Conservation (phyloP, 257 asterid genomes). For the Solanum acaule region DNA sequence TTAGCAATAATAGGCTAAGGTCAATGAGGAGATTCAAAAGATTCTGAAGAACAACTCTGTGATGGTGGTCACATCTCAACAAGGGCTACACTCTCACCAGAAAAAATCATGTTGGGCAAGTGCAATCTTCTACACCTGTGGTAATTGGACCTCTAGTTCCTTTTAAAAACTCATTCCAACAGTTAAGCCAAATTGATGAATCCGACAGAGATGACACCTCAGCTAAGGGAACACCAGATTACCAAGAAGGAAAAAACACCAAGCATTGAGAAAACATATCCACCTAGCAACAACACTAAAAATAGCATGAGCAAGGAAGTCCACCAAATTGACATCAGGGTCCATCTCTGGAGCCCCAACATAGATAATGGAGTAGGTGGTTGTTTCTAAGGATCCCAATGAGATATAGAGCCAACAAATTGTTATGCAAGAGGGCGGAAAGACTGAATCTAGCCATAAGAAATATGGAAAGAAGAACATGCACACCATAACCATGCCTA, state of each 20-base stretch:
- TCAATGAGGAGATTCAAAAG: background rate
- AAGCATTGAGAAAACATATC: background rate
- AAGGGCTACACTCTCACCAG: background rate
- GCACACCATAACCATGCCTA: background rate
- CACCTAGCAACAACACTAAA: background rate
- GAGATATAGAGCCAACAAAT: background rate
- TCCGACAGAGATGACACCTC: background rate
- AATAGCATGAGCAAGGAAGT: background rate
- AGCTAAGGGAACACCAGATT: background rate
- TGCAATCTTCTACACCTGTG: background rate
- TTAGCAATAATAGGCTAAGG: background rate
- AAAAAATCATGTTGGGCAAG: background rate
- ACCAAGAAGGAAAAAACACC: background rate
- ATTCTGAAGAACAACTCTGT: background rate
- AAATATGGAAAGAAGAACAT: background rate
- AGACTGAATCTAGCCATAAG: background rate
- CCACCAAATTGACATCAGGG: background rate
- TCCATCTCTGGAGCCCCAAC: background rate
- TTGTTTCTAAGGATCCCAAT: background rate
- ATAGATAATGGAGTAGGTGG: background rate
- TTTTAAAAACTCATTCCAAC: background rate
- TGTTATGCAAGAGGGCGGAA: background rate
- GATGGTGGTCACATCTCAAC: background rate
- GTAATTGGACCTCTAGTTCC: background rate
- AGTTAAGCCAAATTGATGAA: background rate